A percentile compares a stretch with the other conserved stretches of the same genome.
These are phyloP conservation scores for Phytophthora megakarya DNA, from an alignment of 352 stramenopile genomes.

Conservation along the genomic window DNA sequence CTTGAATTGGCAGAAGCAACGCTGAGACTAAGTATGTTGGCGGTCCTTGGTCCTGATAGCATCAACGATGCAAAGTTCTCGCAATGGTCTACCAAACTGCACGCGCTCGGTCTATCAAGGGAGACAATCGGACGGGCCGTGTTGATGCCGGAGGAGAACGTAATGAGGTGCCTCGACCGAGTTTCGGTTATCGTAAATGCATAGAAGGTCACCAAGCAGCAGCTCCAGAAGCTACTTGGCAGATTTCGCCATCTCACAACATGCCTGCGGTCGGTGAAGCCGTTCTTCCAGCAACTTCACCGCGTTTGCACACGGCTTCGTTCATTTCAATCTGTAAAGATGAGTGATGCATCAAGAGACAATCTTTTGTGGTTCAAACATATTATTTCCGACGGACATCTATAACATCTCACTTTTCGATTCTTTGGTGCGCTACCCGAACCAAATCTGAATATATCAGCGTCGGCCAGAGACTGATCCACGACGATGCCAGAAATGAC, in stretches of 20 bases:
- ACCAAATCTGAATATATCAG: too few species aligned
- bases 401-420: neutral
- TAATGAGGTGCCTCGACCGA: slow-evolving; percentile 16
- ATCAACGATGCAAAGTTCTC: slow-evolving; percentile 43
- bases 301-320: neutral
- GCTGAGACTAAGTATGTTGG: slow-evolving; percentile 26
- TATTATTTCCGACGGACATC: neutral
- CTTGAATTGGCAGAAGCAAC: slow-evolving; percentile 15
- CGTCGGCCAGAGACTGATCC: too few species aligned
- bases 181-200: neutral
- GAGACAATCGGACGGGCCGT: slow-evolving; percentile 10
- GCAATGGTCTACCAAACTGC: slow-evolving; percentile 7
- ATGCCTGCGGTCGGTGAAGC: slow-evolving; percentile 22
- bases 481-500: too few species aligned
- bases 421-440: neutral
- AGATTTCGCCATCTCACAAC: slow-evolving; percentile 26
- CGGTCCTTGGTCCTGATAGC: slow-evolving; percentile 12
- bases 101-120: slow-evolving; percentile 17
- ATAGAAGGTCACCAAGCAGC: neutral
- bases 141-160: slow-evolving; percentile 23
- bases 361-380: slow-evolving; percentile 1
- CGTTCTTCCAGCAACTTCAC: slow-evolving; percentile 17
- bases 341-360: neutral
- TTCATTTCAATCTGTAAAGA: neutral
- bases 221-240: slow-evolving; percentile 27